Percentiles rank a stretch among this genome's conserved stretches.
Evolutionary conservation across 495 filamentous ascomycete species (phyloP).

Genomic region (Pyronema domesticum): DNA sequence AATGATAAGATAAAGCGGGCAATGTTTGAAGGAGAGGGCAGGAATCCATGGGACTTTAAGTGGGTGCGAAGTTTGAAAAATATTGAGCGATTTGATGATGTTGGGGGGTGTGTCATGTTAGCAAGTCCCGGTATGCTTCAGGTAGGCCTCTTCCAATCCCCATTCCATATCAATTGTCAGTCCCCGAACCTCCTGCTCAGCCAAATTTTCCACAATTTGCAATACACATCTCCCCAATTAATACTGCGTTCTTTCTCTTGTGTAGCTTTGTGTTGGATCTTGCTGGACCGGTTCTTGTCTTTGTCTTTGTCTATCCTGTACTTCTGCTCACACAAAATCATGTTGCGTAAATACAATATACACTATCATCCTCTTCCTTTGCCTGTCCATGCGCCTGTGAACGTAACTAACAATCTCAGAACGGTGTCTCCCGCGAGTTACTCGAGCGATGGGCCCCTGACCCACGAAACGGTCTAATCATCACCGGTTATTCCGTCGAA

Average conservation of each 20-base stretch:
- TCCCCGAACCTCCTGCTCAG: too few species aligned
- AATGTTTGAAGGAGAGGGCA: conserved; percentile 64
- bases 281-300: not conserved
- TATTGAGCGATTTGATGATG: conserved; percentile 87
- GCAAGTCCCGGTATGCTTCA: conserved; percentile 86
- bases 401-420: conserved; percentile 34
- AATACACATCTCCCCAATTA: too few species aligned
- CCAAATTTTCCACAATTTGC: too few species aligned
- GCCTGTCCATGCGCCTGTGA: not conserved
- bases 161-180: not conserved
- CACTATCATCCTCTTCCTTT: not conserved
- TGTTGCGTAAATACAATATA: conserved; percentile 4
- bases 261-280: too few species aligned
- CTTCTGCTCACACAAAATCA: not conserved
- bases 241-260: too few species aligned
- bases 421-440: conserved; percentile 76
- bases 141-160: conserved; percentile 14
- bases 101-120: conserved; percentile 90
- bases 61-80: conserved; percentile 79
- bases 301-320: not conserved
- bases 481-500: conserved; percentile 95
- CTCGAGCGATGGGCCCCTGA: conserved; percentile 91
- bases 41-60: conserved; percentile 90
- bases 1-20: conserved; percentile 94
- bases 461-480: conserved; percentile 85